Conservation (phyloP, 345 rosid species). For the Gossypium ekmanianum region DNA sequence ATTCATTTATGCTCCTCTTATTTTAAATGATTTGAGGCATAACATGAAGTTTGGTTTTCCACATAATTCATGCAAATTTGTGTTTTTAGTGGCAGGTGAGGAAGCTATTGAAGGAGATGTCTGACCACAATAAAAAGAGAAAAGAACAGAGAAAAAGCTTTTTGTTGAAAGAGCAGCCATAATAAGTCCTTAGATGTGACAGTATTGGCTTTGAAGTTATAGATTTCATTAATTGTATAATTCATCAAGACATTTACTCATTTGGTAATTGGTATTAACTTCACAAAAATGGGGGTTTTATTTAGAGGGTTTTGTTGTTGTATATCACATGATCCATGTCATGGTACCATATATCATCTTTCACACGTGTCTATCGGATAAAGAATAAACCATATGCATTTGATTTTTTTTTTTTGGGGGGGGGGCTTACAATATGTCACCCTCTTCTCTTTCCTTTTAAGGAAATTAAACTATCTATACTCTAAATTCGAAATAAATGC, state of each 20-base stretch:
- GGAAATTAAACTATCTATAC: no score
- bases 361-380: not conserved
- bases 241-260: conserved; percentile 1
- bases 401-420: not conserved
- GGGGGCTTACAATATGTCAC: not conserved
- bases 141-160: conserved; percentile 25
- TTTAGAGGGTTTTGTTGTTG: not conserved
- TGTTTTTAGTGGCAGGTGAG: conserved; percentile 75
- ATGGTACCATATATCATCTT: not conserved
- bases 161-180: conserved; percentile 40
- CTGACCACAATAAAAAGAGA: conserved; percentile 34
- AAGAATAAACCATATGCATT: not conserved
- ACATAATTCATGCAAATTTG: conserved; percentile 36
- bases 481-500: not conserved
- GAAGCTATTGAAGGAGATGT: conserved; percentile 71
- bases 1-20: conserved; percentile 14
- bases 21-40: conserved; percentile 15
- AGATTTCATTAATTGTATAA: conserved; percentile 25
- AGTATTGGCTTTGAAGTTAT: conserved; percentile 24
- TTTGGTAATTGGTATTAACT: conserved; percentile 17
- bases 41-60: conserved; percentile 12
- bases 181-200: not conserved
- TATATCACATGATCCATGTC: not conserved
- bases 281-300: not conserved
- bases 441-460: not conserved